Percentiles rank a stretch among this genome's conserved stretches.
These are phyloP conservation scores for Aspergillus ruber DNA, from an alignment of 2,329 filamentous ascomycete species.

Conservation along the genomic window DNA sequence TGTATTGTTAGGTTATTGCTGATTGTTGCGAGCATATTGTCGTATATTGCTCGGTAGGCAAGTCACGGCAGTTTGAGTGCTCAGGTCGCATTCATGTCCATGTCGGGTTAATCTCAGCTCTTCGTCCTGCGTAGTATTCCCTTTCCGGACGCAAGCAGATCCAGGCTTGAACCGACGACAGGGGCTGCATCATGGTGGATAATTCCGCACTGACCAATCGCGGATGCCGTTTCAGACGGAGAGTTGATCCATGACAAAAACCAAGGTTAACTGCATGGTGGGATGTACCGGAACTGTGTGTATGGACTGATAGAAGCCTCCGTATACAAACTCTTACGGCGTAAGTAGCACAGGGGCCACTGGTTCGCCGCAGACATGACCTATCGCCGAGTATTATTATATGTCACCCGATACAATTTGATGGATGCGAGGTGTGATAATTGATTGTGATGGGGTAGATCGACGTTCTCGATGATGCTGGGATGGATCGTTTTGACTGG, in stretches of 20 bases:
- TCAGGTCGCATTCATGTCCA: not conserved
- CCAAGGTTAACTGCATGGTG: not conserved
- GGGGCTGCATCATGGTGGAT: not conserved
- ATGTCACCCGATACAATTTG: not conserved
- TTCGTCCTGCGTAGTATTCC: not conserved
- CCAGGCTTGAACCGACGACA: not conserved
- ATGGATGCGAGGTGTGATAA: not conserved
- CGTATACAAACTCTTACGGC: not conserved
- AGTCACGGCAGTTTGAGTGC: not conserved
- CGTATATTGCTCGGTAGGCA: not conserved
- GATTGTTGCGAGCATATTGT: not conserved
- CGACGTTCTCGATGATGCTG: not conserved
- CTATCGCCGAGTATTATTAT: not conserved
- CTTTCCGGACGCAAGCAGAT: not conserved
- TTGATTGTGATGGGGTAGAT: slow-evolving; percentile 1
- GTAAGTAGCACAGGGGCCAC: not conserved
- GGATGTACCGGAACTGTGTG: not conserved
- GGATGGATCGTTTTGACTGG: not conserved
- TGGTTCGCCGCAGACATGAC: not conserved
- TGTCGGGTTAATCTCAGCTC: not conserved
- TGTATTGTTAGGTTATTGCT: too few species aligned
- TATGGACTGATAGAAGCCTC: not conserved
- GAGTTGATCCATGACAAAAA: not conserved
- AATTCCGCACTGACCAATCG: not conserved
- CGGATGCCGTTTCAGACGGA: not conserved